These are phyloP conservation scores for Parascedosporium putredinis DNA, from an alignment of 2,329 filamentous ascomycete species.

Conservation along the genomic window DNA sequence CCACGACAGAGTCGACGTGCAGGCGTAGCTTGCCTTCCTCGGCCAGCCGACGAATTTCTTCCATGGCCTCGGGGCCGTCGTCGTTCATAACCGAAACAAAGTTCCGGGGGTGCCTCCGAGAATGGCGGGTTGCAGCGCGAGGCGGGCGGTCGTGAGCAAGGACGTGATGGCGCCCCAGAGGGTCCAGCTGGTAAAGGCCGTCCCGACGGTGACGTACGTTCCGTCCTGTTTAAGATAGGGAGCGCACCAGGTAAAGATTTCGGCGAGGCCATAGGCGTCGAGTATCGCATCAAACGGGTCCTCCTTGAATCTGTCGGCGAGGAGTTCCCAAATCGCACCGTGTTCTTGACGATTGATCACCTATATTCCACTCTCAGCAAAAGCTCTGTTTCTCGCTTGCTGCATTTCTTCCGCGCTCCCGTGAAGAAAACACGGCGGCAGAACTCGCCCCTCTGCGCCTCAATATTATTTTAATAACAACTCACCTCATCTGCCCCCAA, in stretches of 20 bases:
- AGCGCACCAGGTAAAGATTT: neutral
- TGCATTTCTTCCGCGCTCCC: too few relatives aligned
- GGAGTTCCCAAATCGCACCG: neutral
- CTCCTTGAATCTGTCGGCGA: neutral
- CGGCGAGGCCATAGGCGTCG: neutral
- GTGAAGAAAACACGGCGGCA: too few relatives aligned
- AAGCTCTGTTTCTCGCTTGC: too few relatives aligned
- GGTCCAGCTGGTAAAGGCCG: neutral
- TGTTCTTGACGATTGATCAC: conserved; percentile 1
- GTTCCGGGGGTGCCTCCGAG: neutral
- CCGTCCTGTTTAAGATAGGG: conserved; percentile 1
- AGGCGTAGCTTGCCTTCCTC: neutral
- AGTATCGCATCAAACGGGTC: conserved; percentile 1
- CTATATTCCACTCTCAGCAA: too few relatives aligned
- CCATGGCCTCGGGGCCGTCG: neutral
- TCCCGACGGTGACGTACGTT: neutral
- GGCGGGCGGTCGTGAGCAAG: neutral
- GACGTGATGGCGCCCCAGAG: neutral
- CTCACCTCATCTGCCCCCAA: neutral
- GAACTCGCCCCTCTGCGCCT: too few relatives aligned
- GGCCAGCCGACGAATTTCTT: neutral
- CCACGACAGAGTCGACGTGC: neutral
- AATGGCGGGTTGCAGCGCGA: neutral
- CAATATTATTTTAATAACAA: too few relatives aligned
- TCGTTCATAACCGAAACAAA: neutral